These are phyloP conservation scores for Dendrobium huoshanense DNA, from an alignment of 106 monocot species.

Conservation along the genomic window DNA sequence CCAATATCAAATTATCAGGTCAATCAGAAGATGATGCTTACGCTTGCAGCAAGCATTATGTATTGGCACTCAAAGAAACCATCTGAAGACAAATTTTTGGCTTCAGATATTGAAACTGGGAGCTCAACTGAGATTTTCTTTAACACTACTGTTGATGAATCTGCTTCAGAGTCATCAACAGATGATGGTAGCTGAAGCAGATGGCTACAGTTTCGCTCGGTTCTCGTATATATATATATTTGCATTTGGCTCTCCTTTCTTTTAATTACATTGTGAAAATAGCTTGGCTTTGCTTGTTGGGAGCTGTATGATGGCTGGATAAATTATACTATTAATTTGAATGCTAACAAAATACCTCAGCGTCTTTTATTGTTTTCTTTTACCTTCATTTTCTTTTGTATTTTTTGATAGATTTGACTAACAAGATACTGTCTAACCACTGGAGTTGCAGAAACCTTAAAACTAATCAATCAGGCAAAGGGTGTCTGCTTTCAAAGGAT, in stretches of 20 bases:
- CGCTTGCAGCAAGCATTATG: conserved; percentile 89
- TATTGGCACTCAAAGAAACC: conserved; percentile 59
- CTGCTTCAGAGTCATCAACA: conserved; percentile 65
- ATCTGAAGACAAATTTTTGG: conserved; percentile 27
- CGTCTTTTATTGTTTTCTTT: too few relatives aligned
- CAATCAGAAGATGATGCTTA: conserved; percentile 96
- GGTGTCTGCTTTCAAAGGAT: too few relatives aligned
- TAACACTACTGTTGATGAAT: conserved; percentile 52
- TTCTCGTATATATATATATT: too few relatives aligned
- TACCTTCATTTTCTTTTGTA: too few relatives aligned
- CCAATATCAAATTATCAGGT: conserved; percentile 33
- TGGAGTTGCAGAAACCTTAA: too few relatives aligned
- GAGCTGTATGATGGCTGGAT: too few relatives aligned
- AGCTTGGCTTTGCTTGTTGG: too few relatives aligned
- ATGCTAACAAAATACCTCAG: too few relatives aligned
- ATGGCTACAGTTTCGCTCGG: not conserved
- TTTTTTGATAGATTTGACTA: too few relatives aligned
- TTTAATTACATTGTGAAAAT: not conserved
- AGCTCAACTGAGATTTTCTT: conserved; percentile 47
- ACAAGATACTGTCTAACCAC: too few relatives aligned
- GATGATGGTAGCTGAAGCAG: conserved; percentile 39
- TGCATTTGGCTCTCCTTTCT: not conserved
- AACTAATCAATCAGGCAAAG: too few relatives aligned
- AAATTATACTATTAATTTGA: too few relatives aligned
- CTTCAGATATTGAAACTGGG: conserved; percentile 52